Conservation (phyloP, 768 basidiomycete species). For the Mycena chlorophos region DNA sequence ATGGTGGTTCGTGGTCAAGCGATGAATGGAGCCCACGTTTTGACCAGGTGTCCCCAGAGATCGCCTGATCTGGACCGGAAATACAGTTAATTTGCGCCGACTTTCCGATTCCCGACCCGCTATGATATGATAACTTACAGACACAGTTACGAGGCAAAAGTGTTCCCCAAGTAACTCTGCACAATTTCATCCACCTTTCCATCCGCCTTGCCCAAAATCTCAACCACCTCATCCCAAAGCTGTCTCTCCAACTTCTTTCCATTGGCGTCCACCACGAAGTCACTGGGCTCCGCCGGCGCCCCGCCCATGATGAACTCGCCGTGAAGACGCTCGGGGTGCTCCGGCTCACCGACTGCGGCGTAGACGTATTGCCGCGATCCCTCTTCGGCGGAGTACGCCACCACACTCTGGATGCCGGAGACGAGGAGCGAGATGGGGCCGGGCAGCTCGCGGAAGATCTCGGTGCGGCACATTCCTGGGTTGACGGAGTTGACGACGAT, state of each 20-base stretch:
- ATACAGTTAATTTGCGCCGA: too few relatives aligned
- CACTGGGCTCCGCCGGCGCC: constrained; percentile 33
- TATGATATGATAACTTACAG: too few relatives aligned
- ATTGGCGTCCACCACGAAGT: constrained; percentile 34
- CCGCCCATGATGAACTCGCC: constrained; percentile 32
- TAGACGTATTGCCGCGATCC: constrained; percentile 38
- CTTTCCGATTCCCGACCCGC: too few relatives aligned
- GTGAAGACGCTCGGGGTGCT: constrained; percentile 24
- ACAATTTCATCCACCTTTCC: constrained; percentile 1
- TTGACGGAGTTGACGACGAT: constrained; percentile 39
- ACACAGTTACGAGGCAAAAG: too few relatives aligned
- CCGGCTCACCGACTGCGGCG: constrained; percentile 30
- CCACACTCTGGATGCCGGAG: constrained; percentile 28
- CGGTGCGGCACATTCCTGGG: constrained; percentile 45
- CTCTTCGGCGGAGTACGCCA: constrained; percentile 40
- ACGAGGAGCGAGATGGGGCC: constrained; percentile 20
- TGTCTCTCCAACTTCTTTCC: constrained; percentile 31
- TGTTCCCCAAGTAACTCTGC: background rate
- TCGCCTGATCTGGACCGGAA: too few relatives aligned
- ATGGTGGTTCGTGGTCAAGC: too few relatives aligned
- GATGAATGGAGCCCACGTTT: too few relatives aligned
- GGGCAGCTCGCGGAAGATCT: constrained; percentile 31
- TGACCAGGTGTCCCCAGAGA: too few relatives aligned
- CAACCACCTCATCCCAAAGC: constrained; percentile 31
- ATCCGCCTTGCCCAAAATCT: constrained; percentile 9